These are phyloP conservation scores for Batkoa obscura DNA, from an alignment of 371 early-diverging fungal genomes.

Conservation along the genomic window DNA sequence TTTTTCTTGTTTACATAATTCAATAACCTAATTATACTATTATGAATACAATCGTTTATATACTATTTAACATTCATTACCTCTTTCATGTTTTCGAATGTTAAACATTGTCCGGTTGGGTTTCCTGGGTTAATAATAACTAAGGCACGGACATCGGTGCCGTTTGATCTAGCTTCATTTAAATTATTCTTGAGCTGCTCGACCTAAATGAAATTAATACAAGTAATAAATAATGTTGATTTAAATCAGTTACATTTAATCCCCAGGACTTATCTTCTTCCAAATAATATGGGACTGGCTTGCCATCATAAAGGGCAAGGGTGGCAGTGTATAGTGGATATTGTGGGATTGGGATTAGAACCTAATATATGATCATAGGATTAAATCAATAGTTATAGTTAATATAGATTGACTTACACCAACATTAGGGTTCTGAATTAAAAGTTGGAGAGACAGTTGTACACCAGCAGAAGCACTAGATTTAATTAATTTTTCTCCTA, in stretches of 20 bases:
- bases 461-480: conserved; percentile 62
- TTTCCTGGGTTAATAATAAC: conserved; percentile 97
- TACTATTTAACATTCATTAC: neutral
- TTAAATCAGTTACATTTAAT: conserved; percentile 22
- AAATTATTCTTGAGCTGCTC: conserved; percentile 38
- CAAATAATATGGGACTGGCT: conserved; percentile 78
- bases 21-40: conserved; percentile 38
- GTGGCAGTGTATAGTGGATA: conserved; percentile 98
- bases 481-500: neutral
- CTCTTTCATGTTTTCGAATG: conserved; percentile 49
- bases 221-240: neutral
- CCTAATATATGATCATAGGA: conserved; percentile 11
- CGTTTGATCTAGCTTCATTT: conserved; percentile 39
- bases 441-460: conserved; percentile 61
- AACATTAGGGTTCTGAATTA: conserved; percentile 53
- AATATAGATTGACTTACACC: conserved; percentile 25
- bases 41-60: neutral
- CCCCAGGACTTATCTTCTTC: conserved; percentile 75
- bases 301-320: conserved; percentile 56
- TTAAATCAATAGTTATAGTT: neutral
- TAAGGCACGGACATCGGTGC: conserved; percentile 76
- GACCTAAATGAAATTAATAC: conserved; percentile 9
- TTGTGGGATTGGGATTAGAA: conserved; percentile 97
- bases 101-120: conserved; percentile 86
- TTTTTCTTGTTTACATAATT: conserved; percentile 63